Base-by-base conservation (phyloP, 2,329 filamentous ascomycete genomes). In the Pseudogymnoascus sp. region DNA sequence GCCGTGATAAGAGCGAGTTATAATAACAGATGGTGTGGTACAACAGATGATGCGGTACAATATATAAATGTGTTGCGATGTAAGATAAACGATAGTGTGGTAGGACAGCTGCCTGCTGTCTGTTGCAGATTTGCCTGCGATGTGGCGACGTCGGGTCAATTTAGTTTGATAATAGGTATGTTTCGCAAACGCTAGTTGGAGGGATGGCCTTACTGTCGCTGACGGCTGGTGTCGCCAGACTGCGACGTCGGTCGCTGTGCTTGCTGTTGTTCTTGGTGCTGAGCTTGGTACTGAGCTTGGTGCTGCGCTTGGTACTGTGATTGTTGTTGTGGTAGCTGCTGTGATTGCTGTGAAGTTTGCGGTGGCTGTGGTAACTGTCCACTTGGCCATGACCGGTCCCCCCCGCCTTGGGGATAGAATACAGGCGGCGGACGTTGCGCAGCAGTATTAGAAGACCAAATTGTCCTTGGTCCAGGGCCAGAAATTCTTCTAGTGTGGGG, bases 331-430 rank as follows among this genome's bases (percentile, higher is more conserved):
- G 12, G 10, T 31, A 12, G 29, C 6, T 33, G 37, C n/a, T 39
- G 37, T 45, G 6, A 8, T 21, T 23, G 41, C 41, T 45, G 37
- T 8, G n/a, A 14, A 26, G 6, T 6, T 33, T 55, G 49, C 2
- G n/a, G 3, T 33, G 10, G 45, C 5, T 55, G 45, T 19, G 29
- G 49, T 31, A 33, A 16, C 31, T 70, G 69, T 19, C 69, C 66
- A 14, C 66, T 64, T 31, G 26, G 26, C 70, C 70, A 72, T 33
- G 67, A 63, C 61, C 68, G 63, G 26, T 70, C 70, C 38, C 67
- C 70, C 5, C 65, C 63, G 6, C 65, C 63, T 59, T 70, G 65
- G 3, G 66, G 35, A 63, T 68, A 72, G 12, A 68, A 64, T n/a
- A 68, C 66, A 38, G 65, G 69, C n/a, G 68, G 64, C 11, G 66